Conservation (phyloP, 2,329 filamentous ascomycete genomes). For the Xylariales sp. region DNA sequence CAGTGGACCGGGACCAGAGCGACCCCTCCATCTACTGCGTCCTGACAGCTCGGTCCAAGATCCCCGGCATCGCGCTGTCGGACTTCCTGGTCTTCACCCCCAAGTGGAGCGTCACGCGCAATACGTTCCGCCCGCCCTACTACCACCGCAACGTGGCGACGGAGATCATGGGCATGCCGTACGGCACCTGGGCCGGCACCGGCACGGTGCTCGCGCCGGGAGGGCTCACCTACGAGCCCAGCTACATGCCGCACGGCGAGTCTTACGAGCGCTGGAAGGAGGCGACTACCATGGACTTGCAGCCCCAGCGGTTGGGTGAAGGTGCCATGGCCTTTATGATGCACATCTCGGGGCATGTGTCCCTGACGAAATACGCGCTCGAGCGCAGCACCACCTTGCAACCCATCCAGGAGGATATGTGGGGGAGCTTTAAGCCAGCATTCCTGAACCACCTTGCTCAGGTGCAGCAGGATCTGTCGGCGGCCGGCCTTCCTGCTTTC, state of each 20-base stretch:
- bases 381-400: too few relatives aligned
- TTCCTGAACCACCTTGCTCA: too few relatives aligned
- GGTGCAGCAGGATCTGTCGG: too few relatives aligned
- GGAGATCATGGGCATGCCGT: constrained; percentile 39
- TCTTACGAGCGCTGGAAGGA: too few relatives aligned
- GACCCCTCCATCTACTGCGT: constrained; percentile 56
- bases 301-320: too few relatives aligned
- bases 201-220: neutral
- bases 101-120: constrained; percentile 51
- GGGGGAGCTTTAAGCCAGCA: too few relatives aligned
- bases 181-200: constrained; percentile 1
- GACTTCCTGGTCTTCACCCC: constrained; percentile 59
- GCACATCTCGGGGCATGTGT: too few relatives aligned
- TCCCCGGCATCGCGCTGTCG: constrained; percentile 43
- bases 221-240: constrained; percentile 2
- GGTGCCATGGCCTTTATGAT: too few relatives aligned
- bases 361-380: too few relatives aligned
- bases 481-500: too few relatives aligned
- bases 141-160: constrained; percentile 48
- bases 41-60: constrained; percentile 46
- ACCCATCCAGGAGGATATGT: too few relatives aligned
- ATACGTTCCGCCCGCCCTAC: constrained; percentile 52
- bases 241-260: constrained; percentile 2
- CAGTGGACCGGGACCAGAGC: constrained; percentile 51
- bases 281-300: too few relatives aligned